phyloP scores from a whole-genome alignment of 352 stramenopile species.

The Pythium insidiosum region DNA sequence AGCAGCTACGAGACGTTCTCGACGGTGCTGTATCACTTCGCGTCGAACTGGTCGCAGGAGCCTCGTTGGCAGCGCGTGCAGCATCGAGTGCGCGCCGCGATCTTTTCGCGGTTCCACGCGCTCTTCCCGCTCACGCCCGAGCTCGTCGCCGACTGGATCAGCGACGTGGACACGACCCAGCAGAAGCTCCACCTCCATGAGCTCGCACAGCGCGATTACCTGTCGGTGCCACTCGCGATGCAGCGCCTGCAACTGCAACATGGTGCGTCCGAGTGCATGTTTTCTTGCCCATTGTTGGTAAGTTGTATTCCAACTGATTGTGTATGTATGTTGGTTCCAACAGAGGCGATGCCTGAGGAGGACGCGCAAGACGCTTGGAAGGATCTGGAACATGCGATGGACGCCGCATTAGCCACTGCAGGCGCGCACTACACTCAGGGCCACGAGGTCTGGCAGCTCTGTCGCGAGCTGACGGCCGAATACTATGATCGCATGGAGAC shows the following conservation, averaged over 20 bases:
- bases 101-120: conserved; percentile 41
- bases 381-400: conserved; percentile 23
- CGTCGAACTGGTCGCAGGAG: conserved; percentile 11
- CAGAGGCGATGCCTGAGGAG: conserved; percentile 1
- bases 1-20: conserved; percentile 17
- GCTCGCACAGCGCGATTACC: conserved; percentile 37
- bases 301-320: no score
- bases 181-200: conserved; percentile 29
- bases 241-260: conserved; percentile 28
- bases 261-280: conserved; percentile 12
- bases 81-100: conserved; percentile 17
- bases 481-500: conserved; percentile 8
- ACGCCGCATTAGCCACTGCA: conserved; percentile 19
- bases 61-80: conserved; percentile 8
- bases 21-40: conserved; percentile 12
- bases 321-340: no score
- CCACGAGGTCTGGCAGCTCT: conserved; percentile 52
- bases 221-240: conserved; percentile 37
- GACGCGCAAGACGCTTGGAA: conserved; percentile 1
- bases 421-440: conserved; percentile 46
- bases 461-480: conserved; percentile 31
- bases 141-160: conserved; percentile 51
- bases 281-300: background rate
- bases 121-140: conserved; percentile 46
- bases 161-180: conserved; percentile 13